Conservation (phyloP, 2,329 filamentous ascomycete genomes). For the Delphinella strobiligena region DNA sequence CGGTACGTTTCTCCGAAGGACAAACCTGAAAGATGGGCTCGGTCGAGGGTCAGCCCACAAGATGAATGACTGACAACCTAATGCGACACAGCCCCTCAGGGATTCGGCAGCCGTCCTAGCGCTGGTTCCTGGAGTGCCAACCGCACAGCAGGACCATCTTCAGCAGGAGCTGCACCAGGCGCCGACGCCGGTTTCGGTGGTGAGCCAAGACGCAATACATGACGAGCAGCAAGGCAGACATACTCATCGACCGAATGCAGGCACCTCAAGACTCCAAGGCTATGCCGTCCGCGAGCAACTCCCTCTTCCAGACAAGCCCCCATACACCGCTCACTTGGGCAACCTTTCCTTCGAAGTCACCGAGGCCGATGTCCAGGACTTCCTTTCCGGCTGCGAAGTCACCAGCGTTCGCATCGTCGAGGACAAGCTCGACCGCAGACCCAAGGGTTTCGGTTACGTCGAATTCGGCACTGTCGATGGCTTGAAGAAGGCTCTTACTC, state of each 20-base stretch:
- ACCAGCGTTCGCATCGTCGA: conserved; percentile 92
- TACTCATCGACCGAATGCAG: neutral
- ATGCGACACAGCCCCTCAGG: neutral
- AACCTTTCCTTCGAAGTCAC: conserved; percentile 95
- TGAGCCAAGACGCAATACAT: neutral
- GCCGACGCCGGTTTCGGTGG: conserved; percentile 5
- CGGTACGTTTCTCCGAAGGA: conserved; percentile 5
- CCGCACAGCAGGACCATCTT: conserved; percentile 1
- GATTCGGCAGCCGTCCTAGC: neutral
- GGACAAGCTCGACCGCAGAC: conserved; percentile 84
- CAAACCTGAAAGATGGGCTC: too few species aligned
- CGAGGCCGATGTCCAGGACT: conserved; percentile 67
- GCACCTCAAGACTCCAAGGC: neutral
- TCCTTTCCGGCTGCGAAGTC: conserved; percentile 75
- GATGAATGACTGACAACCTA: conserved; percentile 1
- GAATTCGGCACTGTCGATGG: conserved; percentile 84
- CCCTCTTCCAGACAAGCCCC: conserved; percentile 81
- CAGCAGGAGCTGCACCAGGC: conserved; percentile 2
- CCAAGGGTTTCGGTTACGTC: conserved; percentile 96
- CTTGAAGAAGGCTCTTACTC: conserved; percentile 75
- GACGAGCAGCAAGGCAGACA: neutral
- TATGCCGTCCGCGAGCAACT: conserved; percentile 54
- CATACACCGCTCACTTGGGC: conserved; percentile 89
- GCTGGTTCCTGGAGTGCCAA: conserved; percentile 1
- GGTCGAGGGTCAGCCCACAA: neutral